Evolutionary conservation across 2,329 filamentous ascomycete genomes (phyloP), one percentile per base, ranked within the genome.

Genomic region (Neonectria magnoliae): DNA sequence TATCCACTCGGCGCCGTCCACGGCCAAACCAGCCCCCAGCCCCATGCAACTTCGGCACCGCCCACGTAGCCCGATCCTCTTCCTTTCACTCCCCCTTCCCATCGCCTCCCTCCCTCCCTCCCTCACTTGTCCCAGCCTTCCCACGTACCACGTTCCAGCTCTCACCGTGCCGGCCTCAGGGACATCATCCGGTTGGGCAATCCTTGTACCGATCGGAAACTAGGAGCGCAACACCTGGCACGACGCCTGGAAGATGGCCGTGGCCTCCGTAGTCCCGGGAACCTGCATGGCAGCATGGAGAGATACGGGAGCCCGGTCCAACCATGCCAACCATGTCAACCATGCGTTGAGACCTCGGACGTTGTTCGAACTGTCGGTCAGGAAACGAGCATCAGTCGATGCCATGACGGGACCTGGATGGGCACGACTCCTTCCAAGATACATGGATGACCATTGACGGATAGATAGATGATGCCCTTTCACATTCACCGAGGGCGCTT

Each of bases 121-220:
- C 41, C 59, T 51, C 55, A 33, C 57, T 42, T 63, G 45, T 51
- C 5, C 33, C 45, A 58, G 22, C n/a, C 47, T 31, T 60, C 38
- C 27, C 18, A 47, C 14, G 48, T 36, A 36, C 58, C 64, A 67
- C 27, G 57, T 53, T 45, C 60, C 64, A 65, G 60, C 51, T 47
- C 63, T 70, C 65, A 50, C 64, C 68, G 70, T 67, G 53, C 56
- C 48, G 61, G 67, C 68, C 57, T 60, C 61, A 59, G 65, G 67
- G 70, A 57, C 60, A 51, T 58, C 52, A 68, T 73, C 70, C 70
- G 70, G 70, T 71, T 73, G 71, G 71, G 65, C 62, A 62, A 64
- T 66, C 53, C 44, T 56, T 60, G 52, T 70, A 51, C 53, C 45
- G 65, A 71, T 73, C 67, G 65, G 57, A 64, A 70, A 55, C 65